Percentiles rank a stretch among this genome's conserved stretches.
Evolutionary conservation across 805 yeast species (phyloP).

Genomic region (Phaffomyces opuntiae): DNA sequence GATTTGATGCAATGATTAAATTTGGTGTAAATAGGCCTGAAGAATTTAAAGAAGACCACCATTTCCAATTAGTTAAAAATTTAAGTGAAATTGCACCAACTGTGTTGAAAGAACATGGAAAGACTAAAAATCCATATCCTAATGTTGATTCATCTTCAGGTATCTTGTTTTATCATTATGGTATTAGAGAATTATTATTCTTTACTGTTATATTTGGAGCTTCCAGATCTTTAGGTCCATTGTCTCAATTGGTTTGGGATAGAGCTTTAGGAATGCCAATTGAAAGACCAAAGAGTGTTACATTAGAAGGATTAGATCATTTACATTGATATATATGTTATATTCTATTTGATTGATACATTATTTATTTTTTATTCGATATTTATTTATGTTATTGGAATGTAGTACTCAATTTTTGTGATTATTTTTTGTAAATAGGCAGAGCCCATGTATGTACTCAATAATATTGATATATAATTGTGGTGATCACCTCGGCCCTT

Average conservation of each 20-base stretch:
- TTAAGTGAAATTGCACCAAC: conserved; percentile 67
- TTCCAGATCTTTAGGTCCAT: conserved; percentile 72
- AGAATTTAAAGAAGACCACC: conserved; percentile 50
- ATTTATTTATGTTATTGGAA: neutral
- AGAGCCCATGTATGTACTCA: no score
- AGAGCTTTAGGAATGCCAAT: conserved; percentile 71
- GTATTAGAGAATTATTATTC: conserved; percentile 64
- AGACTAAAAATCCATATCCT: conserved; percentile 82
- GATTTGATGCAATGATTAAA: conserved; percentile 67
- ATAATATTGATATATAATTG: no score
- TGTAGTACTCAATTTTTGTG: no score
- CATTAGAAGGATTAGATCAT: conserved; percentile 12
- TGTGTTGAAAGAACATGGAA: conserved; percentile 71
- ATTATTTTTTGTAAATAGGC: no score
- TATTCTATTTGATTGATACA: no score
- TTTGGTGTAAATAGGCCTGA: conserved; percentile 48
- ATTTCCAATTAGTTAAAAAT: conserved; percentile 60
- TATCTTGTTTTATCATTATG: conserved; percentile 73
- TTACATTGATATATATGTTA: neutral
- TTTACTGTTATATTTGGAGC: conserved; percentile 81
- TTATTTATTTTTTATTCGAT: conserved; percentile 1
- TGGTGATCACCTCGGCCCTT: no score
- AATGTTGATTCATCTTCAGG: conserved; percentile 80
- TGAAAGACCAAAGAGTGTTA: conserved; percentile 56
- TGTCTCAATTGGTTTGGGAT: conserved; percentile 76